Conservation (phyloP, 2,329 filamentous ascomycete species). For the Trichoderma sp. region DNA sequence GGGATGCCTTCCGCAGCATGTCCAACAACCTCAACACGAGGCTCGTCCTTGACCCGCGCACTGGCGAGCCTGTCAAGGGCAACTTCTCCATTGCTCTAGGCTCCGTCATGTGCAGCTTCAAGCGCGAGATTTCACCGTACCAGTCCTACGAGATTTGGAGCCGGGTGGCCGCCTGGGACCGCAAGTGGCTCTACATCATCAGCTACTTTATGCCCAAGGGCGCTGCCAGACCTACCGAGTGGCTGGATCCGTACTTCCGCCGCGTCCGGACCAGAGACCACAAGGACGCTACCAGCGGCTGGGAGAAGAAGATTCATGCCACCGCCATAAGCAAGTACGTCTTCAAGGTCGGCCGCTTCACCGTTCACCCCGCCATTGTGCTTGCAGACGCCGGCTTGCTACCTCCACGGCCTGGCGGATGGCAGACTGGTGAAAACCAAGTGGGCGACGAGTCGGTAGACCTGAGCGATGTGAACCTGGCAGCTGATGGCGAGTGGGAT, state of each 20-base stretch:
- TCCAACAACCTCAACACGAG: conserved; percentile 47
- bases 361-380: conserved; percentile 76
- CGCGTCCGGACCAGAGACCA: conserved; percentile 40
- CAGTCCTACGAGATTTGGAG: conserved; percentile 71
- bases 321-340: conserved; percentile 77
- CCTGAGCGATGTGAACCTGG: conserved; percentile 35
- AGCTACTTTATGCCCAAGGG: conserved; percentile 69
- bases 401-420: conserved; percentile 67
- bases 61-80: conserved; percentile 50
- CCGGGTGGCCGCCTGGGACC: conserved; percentile 69
- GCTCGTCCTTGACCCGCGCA: conserved; percentile 49
- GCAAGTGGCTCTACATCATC: conserved; percentile 76
- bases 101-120: conserved; percentile 70
- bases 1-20: conserved; percentile 53
- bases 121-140: conserved; percentile 67
- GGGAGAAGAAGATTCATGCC: conserved; percentile 65
- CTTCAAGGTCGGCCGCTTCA: conserved; percentile 76
- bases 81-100: conserved; percentile 64
- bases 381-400: conserved; percentile 70
- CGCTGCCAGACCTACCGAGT: conserved; percentile 52
- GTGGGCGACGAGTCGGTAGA: conserved; percentile 40
- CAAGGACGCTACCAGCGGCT: conserved; percentile 40
- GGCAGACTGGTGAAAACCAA: conserved; percentile 47
- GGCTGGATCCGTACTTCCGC: conserved; percentile 47
- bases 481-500: conserved; percentile 47